These are phyloP conservation scores for Carex sylvatica DNA, from an alignment of 202 grass and related monocot genomes.

Conservation along the genomic window DNA sequence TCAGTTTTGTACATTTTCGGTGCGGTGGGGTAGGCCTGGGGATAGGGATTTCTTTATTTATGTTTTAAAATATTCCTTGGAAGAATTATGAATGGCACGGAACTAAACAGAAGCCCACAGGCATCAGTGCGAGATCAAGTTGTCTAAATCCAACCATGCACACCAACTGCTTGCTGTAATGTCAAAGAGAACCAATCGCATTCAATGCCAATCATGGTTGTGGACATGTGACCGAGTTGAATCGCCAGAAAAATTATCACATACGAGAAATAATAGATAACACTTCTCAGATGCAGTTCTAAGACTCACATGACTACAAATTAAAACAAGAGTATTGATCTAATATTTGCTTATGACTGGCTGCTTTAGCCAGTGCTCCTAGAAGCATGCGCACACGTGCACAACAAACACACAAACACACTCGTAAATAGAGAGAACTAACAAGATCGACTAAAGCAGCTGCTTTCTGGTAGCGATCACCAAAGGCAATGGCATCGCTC, in stretches of 20 bases:
- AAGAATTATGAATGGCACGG: not conserved
- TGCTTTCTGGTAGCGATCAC: constrained; percentile 92
- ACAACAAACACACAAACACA: not conserved
- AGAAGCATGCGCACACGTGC: not conserved
- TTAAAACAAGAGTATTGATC: not conserved
- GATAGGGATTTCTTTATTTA: not conserved
- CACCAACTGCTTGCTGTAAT: not conserved
- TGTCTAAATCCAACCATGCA: not conserved
- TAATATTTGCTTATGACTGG: not conserved
- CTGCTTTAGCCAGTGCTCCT: not conserved
- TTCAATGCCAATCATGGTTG: not conserved
- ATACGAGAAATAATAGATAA: not conserved
- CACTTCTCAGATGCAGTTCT: not conserved
- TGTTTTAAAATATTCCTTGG: not conserved
- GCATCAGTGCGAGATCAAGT: not conserved
- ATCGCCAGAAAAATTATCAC: not conserved
- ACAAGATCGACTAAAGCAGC: constrained; percentile 94
- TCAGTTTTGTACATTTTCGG: not conserved
- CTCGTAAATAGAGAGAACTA: constrained; percentile 23
- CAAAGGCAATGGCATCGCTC: constrained; percentile 75
- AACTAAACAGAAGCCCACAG: not conserved
- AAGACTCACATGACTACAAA: not conserved
- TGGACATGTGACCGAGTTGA: not conserved
- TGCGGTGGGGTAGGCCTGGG: not conserved
- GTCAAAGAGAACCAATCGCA: not conserved